Evolutionary conservation across 2,329 filamentous ascomycete species (phyloP).

Genomic region (Metarhizium humberi): DNA sequence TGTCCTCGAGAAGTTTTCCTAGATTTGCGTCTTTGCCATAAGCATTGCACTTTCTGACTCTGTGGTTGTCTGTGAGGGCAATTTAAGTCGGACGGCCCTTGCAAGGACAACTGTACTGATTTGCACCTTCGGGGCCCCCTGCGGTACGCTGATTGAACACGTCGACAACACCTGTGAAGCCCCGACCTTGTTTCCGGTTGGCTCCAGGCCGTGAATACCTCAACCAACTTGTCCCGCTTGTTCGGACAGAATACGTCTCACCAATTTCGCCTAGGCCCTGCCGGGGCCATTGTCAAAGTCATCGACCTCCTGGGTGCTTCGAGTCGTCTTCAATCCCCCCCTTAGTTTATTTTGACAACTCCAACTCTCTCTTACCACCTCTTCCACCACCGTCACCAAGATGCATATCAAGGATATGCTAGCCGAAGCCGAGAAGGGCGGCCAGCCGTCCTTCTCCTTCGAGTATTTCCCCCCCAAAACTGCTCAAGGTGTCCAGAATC

Average conservation of each 20-base stretch:
- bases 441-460: conserved; percentile 89
- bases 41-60: neutral
- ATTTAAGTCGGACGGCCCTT: neutral
- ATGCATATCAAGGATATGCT: conserved; percentile 98
- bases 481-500: conserved; percentile 92
- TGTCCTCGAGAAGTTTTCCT: neutral
- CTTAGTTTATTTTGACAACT: neutral
- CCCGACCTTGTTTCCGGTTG: neutral
- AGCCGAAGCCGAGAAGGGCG: conserved; percentile 66
- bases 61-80: neutral
- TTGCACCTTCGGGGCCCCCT: neutral
- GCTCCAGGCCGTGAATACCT: neutral
- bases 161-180: neutral
- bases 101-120: neutral
- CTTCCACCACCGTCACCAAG: conserved; percentile 24
- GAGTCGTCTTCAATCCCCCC: neutral
- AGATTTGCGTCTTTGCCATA: neutral
- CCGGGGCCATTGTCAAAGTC: neutral
- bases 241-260: neutral
- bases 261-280: neutral
- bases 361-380: neutral
- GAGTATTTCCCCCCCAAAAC: conserved; percentile 99
- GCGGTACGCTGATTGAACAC: neutral
- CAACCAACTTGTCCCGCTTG: neutral
- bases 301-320: neutral